Evolutionary conservation across 2,329 filamentous ascomycete species (phyloP).

Genomic region (Aspergillus thermomutatus): DNA sequence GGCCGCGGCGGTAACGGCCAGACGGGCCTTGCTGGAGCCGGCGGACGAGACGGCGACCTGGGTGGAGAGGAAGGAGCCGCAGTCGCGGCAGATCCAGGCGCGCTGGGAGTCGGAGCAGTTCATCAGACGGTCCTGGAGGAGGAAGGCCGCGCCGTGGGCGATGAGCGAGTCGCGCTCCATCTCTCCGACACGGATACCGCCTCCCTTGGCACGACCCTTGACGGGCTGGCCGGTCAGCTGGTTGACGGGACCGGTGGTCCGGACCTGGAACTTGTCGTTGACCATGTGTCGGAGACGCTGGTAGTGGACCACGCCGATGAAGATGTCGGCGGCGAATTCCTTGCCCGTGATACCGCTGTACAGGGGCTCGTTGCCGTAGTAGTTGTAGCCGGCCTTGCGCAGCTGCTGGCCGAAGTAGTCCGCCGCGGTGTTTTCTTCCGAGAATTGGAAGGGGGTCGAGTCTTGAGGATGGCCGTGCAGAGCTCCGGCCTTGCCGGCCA

Average conservation of each 20-base stretch:
- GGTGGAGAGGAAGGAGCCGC: slow-evolving; percentile 86
- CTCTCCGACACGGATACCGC: slow-evolving; percentile 97
- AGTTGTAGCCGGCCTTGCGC: slow-evolving; percentile 93
- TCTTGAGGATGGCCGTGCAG: slow-evolving; percentile 96
- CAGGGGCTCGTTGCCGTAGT: slow-evolving; percentile 97
- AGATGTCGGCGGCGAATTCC: slow-evolving; percentile 92
- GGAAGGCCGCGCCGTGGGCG: slow-evolving; percentile 90
- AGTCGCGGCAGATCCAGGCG: slow-evolving; percentile 83
- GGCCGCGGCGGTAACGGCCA: slow-evolving; percentile 27
- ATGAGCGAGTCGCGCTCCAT: slow-evolving; percentile 97
- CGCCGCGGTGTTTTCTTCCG: slow-evolving; percentile 84
- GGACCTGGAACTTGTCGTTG: slow-evolving; percentile 98
- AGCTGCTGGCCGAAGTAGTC: slow-evolving; percentile 97
- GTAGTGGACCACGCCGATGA: slow-evolving; percentile 96
- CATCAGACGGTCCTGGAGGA: slow-evolving; percentile 91
- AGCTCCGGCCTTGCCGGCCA: slow-evolving; percentile 91
- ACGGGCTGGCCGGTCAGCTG: slow-evolving; percentile 91
- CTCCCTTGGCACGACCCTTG: slow-evolving; percentile 92
- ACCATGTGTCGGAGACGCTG: slow-evolving; percentile 98
- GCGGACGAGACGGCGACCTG: slow-evolving; percentile 51
- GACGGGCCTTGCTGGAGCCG: slow-evolving; percentile 25
- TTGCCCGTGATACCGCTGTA: slow-evolving; percentile 96
- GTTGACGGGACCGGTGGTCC: slow-evolving; percentile 90
- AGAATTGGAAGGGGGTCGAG: slow-evolving; percentile 90
- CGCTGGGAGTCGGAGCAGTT: slow-evolving; percentile 94